Base-by-base conservation (phyloP, 768 basidiomycete genomes). In the Hericium coralloides region DNA sequence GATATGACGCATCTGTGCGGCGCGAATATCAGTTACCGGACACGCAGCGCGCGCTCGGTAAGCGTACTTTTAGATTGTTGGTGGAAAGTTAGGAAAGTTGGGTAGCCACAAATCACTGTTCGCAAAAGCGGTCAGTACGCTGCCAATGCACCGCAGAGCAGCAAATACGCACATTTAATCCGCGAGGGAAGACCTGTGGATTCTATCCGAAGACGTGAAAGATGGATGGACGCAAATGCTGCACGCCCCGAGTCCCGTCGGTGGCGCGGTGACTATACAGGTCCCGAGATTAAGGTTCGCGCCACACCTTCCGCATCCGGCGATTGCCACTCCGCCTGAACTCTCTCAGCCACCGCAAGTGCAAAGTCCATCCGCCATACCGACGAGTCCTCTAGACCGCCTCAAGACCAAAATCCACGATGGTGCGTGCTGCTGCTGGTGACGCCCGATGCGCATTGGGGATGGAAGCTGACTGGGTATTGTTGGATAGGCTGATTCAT, bases 101-200 rank as follows among this genome's bases (percentile, higher is more conserved):
- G 85, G 82, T 82, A 93, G 90, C 90, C 88, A 89, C 89, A 89
- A 89, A 92, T 93, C 90, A 81, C 90, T 88, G 68, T 18, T 55
- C 67, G 69, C 39, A 20, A 25, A 2, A 3, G 43, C 22, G 43
- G 17, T 50, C 22, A 50, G 12, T 6, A 36, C 18, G 12, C 47
- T 12, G 49, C 65, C 41, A 63, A 60, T 26, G 23, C 12, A 39
- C 49, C 10, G 31, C 39, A 50, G 37, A 26, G 26, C 18, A 50
- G 20, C 38, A 25, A 52, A 17, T 9, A 62, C 64, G 63, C 64
- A 83, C 85, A 72, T 85, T 93, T 92, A 92, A 92, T 92, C 91
- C 90, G 69, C 79, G 60, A 69, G 78, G 89, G 90, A 92, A 81
- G 90, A 93, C 87, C 82, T 89, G 89, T 84, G 84, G 89, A 81